Percentiles rank a stretch among this genome's conserved stretches.
These are phyloP conservation scores for Aureobasidium sp. DNA, from an alignment of 2,329 filamentous ascomycete species.

Conservation along the genomic window DNA sequence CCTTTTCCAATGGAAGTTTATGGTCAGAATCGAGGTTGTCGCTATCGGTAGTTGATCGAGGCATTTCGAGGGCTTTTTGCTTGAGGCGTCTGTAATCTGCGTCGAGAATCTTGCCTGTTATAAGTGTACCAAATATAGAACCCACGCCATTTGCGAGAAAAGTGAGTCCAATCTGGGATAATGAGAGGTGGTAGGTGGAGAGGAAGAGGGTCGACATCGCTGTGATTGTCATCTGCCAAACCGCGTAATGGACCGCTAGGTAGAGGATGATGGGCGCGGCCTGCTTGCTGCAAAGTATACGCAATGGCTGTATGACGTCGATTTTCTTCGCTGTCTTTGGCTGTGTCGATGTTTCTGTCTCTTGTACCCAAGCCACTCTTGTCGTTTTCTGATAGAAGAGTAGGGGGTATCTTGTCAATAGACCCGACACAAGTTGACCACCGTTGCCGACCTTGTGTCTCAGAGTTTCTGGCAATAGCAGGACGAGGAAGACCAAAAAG, in stretches of 20 bases:
- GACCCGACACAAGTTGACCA: background rate
- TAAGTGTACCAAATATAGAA: slow-evolving; percentile 47
- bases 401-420: background rate
- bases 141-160: slow-evolving; percentile 52
- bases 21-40: background rate
- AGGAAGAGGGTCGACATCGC: slow-evolving; percentile 46
- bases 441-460: slow-evolving; percentile 32
- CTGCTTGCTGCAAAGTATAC: slow-evolving; percentile 35
- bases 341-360: background rate
- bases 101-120: slow-evolving; percentile 48
- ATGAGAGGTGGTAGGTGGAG: slow-evolving; percentile 36
- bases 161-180: slow-evolving; percentile 43
- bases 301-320: slow-evolving; percentile 39
- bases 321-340: background rate
- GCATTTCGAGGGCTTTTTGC: background rate
- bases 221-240: slow-evolving; percentile 52
- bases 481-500: slow-evolving; percentile 28
- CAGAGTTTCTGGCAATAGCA: slow-evolving; percentile 37
- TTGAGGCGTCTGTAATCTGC: slow-evolving; percentile 39
- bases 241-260: slow-evolving; percentile 33
- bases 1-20: background rate
- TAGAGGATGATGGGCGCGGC: slow-evolving; percentile 36
- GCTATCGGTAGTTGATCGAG: background rate
- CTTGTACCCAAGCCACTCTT: background rate
- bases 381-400: background rate